Evolutionary conservation across 2,329 filamentous ascomycete species (phyloP).

Genomic region (Diaporthe nobilis): DNA sequence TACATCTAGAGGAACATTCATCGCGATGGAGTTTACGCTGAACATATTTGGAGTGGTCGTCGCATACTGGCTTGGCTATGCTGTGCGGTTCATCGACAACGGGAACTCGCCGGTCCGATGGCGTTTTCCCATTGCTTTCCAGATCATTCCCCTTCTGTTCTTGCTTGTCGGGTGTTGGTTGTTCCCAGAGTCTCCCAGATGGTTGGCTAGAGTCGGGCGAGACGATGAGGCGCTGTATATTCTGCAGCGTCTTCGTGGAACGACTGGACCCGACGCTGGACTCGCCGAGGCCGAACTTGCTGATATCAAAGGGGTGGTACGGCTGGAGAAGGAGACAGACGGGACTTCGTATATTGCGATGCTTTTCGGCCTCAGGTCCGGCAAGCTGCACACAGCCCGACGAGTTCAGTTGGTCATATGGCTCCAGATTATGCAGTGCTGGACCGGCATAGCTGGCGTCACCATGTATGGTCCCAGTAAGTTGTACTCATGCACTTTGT

Average conservation of each 20-base stretch:
- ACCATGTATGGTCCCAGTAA: constrained; percentile 67
- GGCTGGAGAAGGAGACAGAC: constrained; percentile 72
- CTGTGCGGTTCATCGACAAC: neutral
- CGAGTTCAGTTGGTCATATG: constrained; percentile 79
- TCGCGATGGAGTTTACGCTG: no score
- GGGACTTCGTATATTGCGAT: constrained; percentile 74
- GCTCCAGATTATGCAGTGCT: constrained; percentile 79
- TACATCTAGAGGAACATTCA: no score
- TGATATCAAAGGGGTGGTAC: constrained; percentile 75
- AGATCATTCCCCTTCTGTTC: neutral
- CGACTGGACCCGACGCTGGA: neutral
- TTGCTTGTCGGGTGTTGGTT: neutral
- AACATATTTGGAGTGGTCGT: no score
- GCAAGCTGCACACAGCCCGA: constrained; percentile 75
- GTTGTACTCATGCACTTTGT: neutral
- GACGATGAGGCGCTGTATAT: constrained; percentile 1
- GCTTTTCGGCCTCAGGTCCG: constrained; percentile 76
- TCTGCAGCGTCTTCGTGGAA: constrained; percentile 32
- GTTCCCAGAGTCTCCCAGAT: neutral
- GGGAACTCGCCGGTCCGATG: neutral
- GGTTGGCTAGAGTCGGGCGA: neutral
- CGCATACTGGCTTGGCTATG: no score
- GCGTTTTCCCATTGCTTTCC: neutral
- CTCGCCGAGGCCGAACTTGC: constrained; percentile 54
- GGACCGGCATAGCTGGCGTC: constrained; percentile 78